phyloP scores from a whole-genome alignment of 2,329 filamentous ascomycete species.

The Penicillium sp. region DNA sequence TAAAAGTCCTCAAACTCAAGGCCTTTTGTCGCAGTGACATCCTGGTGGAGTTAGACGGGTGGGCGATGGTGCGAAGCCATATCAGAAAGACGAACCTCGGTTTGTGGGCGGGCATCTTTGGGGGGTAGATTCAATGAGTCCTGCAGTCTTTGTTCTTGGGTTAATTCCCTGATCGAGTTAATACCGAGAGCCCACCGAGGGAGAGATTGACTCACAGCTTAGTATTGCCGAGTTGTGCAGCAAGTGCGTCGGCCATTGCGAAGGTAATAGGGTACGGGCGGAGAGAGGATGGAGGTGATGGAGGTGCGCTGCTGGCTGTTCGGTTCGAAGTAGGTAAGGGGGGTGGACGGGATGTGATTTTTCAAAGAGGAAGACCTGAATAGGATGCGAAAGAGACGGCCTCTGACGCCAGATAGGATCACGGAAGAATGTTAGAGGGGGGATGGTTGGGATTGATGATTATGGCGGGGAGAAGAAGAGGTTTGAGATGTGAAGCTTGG shows the following conservation, averaged over 20 bases:
- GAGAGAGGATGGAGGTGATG: not conserved
- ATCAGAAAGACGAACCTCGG: constrained; percentile 43
- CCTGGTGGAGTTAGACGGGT: constrained; percentile 53
- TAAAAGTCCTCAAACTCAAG: constrained; percentile 97
- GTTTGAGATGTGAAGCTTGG: constrained; percentile 10
- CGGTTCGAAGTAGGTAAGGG: not conserved
- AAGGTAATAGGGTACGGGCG: constrained; percentile 10
- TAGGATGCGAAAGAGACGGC: not conserved
- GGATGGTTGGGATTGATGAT: not conserved
- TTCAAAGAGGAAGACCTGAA: not conserved
- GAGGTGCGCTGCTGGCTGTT: not conserved
- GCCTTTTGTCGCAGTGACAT: constrained; percentile 97
- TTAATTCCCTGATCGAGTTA: constrained; percentile 38
- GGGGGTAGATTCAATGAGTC: constrained; percentile 48
- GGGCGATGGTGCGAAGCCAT: not conserved
- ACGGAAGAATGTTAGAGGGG: not conserved
- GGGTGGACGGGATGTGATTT: not conserved
- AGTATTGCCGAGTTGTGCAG: constrained; percentile 48
- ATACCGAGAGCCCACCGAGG: not conserved
- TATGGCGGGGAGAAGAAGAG: constrained; percentile 14
- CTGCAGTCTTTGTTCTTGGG: constrained; percentile 46
- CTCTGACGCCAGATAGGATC: constrained; percentile 1
- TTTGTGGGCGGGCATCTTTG: constrained; percentile 53
- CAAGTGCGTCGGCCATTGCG: constrained; percentile 47
- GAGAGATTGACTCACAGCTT: constrained; percentile 38